A percentile compares a stretch with the other conserved stretches of the same genome.
phyloP scores from a whole-genome alignment of 345 rosid species.

The Salix purpurea region DNA sequence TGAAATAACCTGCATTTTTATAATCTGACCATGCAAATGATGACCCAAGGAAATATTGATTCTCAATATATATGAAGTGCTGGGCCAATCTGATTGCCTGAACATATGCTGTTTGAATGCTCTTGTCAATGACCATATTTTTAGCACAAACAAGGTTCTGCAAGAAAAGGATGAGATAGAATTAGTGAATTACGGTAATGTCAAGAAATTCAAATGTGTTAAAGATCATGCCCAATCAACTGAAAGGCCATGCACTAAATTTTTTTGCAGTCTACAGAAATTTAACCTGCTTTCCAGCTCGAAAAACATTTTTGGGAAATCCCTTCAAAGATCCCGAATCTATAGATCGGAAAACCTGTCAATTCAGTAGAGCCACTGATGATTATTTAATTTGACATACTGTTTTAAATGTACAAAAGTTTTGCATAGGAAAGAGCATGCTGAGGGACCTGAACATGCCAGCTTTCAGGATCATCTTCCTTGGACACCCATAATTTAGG shows the following conservation, averaged over 20 bases:
- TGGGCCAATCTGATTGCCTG: conserved; percentile 87
- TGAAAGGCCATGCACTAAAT: neutral
- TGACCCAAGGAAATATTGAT: conserved; percentile 86
- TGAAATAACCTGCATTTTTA: conserved; percentile 64
- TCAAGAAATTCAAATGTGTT: neutral
- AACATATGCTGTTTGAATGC: conserved; percentile 87
- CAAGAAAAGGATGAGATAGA: conserved; percentile 8
- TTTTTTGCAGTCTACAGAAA: neutral
- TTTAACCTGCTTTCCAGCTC: conserved; percentile 57
- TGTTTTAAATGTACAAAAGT: neutral
- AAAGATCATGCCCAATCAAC: neutral
- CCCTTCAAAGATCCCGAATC: conserved; percentile 90
- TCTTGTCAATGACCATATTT: conserved; percentile 73
- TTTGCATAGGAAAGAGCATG: conserved; percentile 1
- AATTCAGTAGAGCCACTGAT: neutral
- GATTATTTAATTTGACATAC: neutral
- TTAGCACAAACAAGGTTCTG: conserved; percentile 90
- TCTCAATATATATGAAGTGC: conserved; percentile 79
- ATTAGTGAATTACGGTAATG: neutral
- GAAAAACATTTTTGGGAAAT: conserved; percentile 61
- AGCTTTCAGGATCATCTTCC: conserved; percentile 57
- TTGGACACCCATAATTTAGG: conserved; percentile 48
- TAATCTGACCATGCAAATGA: conserved; percentile 77
- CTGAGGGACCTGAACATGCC: conserved; percentile 72
- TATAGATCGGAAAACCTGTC: conserved; percentile 71